Percentiles rank a stretch among this genome's conserved stretches.
Evolutionary conservation across 345 rosid genomes (phyloP).

Genomic region (Psidium friedrichsthalianum): DNA sequence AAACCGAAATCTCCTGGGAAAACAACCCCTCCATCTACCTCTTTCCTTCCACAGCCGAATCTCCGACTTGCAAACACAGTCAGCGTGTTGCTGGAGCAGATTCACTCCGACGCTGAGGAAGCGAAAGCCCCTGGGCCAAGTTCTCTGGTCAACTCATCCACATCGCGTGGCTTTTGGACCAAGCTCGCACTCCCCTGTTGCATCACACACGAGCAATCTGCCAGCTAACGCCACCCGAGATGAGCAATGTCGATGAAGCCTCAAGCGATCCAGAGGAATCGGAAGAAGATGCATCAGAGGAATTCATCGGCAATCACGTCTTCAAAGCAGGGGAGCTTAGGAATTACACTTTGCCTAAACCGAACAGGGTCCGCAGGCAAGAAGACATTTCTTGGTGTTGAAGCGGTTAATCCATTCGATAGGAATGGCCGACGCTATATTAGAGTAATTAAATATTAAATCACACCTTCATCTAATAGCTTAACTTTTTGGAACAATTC

Average conservation of each 20-base stretch:
- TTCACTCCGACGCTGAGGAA: constrained; percentile 19
- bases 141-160: constrained; percentile 37
- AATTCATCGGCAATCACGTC: background rate
- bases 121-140: constrained; percentile 4
- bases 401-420: constrained; percentile 27
- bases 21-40: constrained; percentile 7
- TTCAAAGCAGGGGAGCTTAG: constrained; percentile 33
- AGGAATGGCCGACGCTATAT: constrained; percentile 17
- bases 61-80: constrained; percentile 23
- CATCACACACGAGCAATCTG: background rate
- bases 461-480: no score
- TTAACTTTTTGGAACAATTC: no score
- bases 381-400: constrained; percentile 39
- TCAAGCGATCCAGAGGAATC: constrained; percentile 18
- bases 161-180: constrained; percentile 36
- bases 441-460: no score
- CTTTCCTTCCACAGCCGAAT: constrained; percentile 18
- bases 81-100: constrained; percentile 25
- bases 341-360: constrained; percentile 29
- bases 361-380: constrained; percentile 22
- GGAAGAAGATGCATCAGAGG: constrained; percentile 12
- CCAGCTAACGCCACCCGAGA: background rate
- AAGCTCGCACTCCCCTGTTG: constrained; percentile 20
- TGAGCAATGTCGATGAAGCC: constrained; percentile 20
- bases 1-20: background rate